Base-by-base conservation (phyloP, 495 filamentous ascomycete genomes). In the Aspergillus olivimuriae region DNA sequence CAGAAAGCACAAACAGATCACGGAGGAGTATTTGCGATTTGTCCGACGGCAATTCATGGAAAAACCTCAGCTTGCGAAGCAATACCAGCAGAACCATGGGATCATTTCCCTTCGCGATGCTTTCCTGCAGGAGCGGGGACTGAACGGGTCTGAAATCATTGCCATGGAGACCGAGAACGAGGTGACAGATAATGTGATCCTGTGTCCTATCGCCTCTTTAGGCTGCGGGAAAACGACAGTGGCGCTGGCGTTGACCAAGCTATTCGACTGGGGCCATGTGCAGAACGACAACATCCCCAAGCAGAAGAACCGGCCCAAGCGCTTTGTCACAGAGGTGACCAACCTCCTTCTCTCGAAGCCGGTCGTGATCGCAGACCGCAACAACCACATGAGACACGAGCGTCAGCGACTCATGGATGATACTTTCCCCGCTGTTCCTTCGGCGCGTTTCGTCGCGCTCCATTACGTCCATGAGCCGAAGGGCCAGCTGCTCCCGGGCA, bases 211-310 rank as follows among this genome's bases (percentile, higher is more conserved):
- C 49, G 92, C 94, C 1, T 92, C 89, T 0, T 80, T 98, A 19
- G 92, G 92, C 4, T 98, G 94, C 53, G 92, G 92, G 17, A 98
- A 98, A 74, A 97, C 92, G 0, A 98, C 92, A 0, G 66, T 98
- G 31, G 89, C 87, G 5, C 55, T 95, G 24, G 90, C 89, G 4
- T 67, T 98, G 11, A 73, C 69, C 12, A 83, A 87, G 50, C 75
- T 98, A 2, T 98, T 96, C 46, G 80, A 73, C 34, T 98, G 92
- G 89, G 91, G 86, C 21, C 89, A 96, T 60, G 72, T 96, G 30
- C 92, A 98, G 57, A 98, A 98, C 56, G 92, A 98, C 63, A 94
- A 97, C 57, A 91, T 98, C 37, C 76, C 73, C n/a, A 85, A 84
- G 40, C 79, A 81, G 58, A 73, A 70, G 49, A 73, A 73, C 39